These are phyloP conservation scores for Taiwanofungus camphoratus DNA, from an alignment of 1,284 basidiomycete species.

Conservation along the genomic window DNA sequence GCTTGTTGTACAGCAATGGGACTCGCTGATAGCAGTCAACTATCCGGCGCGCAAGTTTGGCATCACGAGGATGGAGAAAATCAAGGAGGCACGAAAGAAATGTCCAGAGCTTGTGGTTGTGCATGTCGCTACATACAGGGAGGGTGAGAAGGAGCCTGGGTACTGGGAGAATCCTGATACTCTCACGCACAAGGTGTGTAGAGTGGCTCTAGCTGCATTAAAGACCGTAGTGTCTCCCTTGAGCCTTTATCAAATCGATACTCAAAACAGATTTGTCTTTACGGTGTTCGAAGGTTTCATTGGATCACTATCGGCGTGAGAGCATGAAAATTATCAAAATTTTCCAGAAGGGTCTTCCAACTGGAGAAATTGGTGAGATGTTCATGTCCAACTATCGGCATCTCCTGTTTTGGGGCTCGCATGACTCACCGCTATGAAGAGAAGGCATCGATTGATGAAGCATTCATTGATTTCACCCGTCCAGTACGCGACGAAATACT, in stretches of 20 bases:
- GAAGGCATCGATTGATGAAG: constrained; percentile 80
- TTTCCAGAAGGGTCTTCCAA: constrained; percentile 77
- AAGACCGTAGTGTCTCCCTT: too few species aligned
- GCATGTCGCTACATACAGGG: constrained; percentile 93
- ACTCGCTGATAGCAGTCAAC: constrained; percentile 87
- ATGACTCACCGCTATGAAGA: constrained; percentile 41
- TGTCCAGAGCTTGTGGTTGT: constrained; percentile 85
- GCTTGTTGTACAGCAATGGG: constrained; percentile 93
- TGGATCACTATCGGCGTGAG: constrained; percentile 92
- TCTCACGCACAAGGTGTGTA: constrained; percentile 84
- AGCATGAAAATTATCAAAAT: constrained; percentile 84
- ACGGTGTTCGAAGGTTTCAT: constrained; percentile 63
- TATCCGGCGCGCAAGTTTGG: constrained; percentile 91
- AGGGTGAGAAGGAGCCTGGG: constrained; percentile 82
- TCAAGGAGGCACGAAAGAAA: constrained; percentile 76
- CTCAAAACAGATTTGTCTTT: background rate
- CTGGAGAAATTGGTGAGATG: constrained; percentile 57
- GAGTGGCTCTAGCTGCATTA: too few species aligned
- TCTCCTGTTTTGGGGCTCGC: background rate
- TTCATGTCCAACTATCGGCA: background rate
- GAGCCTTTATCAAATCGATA: background rate
- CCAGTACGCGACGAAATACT: constrained; percentile 73
- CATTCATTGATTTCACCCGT: constrained; percentile 84
- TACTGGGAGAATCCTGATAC: constrained; percentile 88
- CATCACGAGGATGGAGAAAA: constrained; percentile 79